A percentile compares a stretch with the other conserved stretches of the same genome.
phyloP scores from a whole-genome alignment of 1,284 basidiomycete species.

The Melampsora americana region DNA sequence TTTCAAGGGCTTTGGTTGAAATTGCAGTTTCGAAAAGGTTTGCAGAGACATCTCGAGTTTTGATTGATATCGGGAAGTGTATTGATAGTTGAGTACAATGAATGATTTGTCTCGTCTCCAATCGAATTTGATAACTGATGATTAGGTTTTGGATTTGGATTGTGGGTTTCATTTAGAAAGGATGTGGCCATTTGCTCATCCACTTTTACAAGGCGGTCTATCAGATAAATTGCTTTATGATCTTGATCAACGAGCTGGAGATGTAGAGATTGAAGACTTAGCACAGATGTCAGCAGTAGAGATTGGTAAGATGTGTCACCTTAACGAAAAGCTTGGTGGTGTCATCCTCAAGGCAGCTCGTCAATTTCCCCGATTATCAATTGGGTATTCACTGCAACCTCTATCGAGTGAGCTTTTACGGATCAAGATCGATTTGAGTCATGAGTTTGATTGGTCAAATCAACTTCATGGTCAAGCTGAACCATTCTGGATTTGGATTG shows the following conservation, averaged over 20 bases:
- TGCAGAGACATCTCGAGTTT: constrained; percentile 73
- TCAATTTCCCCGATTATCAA: constrained; percentile 75
- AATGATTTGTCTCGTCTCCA: not conserved
- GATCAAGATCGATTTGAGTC: constrained; percentile 66
- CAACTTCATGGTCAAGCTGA: constrained; percentile 74
- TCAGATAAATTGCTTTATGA: constrained; percentile 76
- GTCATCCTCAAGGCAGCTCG: constrained; percentile 76
- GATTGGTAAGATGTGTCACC: constrained; percentile 77
- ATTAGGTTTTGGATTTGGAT: not conserved
- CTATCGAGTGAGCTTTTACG: constrained; percentile 79
- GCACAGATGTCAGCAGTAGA: constrained; percentile 69
- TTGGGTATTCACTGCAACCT: constrained; percentile 73
- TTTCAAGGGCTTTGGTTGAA: constrained; percentile 87
- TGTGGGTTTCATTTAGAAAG: constrained; percentile 76
- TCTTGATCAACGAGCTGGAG: constrained; percentile 76
- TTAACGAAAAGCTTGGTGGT: constrained; percentile 79
- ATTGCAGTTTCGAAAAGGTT: constrained; percentile 88
- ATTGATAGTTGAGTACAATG: constrained; percentile 52
- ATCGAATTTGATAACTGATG: not conserved
- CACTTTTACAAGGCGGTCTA: constrained; percentile 71
- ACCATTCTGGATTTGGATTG: constrained; percentile 94
- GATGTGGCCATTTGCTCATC: constrained; percentile 94
- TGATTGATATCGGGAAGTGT: constrained; percentile 84
- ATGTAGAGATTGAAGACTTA: constrained; percentile 74
- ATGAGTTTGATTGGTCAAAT: constrained; percentile 78